phyloP scores from a whole-genome alignment of 2,329 filamentous ascomycete genomes.

The Lachnellula cervina region DNA sequence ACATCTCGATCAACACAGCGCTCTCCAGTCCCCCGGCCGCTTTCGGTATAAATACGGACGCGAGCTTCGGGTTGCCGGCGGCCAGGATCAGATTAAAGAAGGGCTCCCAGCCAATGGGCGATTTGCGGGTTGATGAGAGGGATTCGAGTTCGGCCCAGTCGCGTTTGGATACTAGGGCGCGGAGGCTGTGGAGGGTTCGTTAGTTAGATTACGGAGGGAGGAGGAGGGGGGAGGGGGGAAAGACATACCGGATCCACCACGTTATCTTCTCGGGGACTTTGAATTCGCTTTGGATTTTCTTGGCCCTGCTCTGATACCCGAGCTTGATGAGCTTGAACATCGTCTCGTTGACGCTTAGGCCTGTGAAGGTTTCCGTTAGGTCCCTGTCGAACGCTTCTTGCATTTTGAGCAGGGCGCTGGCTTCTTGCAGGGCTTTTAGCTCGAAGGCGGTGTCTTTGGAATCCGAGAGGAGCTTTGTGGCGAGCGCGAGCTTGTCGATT shows the following conservation, averaged over 20 bases:
- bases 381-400: constrained; percentile 87
- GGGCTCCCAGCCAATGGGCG: constrained; percentile 93
- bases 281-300: constrained; percentile 87
- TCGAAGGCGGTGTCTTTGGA: constrained; percentile 75
- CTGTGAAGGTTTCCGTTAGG: constrained; percentile 69
- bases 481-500: constrained; percentile 82
- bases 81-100: constrained; percentile 87
- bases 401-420: constrained; percentile 71
- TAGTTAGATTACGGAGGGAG: neutral
- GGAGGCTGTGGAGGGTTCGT: constrained; percentile 49
- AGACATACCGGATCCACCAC: constrained; percentile 69
- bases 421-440: constrained; percentile 71
- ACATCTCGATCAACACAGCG: constrained; percentile 79
- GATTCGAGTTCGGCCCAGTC: constrained; percentile 94
- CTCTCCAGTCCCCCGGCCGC: constrained; percentile 58
- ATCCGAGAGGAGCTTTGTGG: constrained; percentile 76
- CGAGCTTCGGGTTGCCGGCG: constrained; percentile 85
- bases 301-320: constrained; percentile 78
- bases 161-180: constrained; percentile 82
- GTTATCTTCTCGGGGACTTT: constrained; percentile 86
- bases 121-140: constrained; percentile 70
- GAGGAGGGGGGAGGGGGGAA: neutral
- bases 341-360: constrained; percentile 85
- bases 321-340: constrained; percentile 81
- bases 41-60: constrained; percentile 80